These are phyloP conservation scores for Thermothielavioides terrestris DNA, from an alignment of 495 filamentous ascomycete genomes.

Conservation along the genomic window DNA sequence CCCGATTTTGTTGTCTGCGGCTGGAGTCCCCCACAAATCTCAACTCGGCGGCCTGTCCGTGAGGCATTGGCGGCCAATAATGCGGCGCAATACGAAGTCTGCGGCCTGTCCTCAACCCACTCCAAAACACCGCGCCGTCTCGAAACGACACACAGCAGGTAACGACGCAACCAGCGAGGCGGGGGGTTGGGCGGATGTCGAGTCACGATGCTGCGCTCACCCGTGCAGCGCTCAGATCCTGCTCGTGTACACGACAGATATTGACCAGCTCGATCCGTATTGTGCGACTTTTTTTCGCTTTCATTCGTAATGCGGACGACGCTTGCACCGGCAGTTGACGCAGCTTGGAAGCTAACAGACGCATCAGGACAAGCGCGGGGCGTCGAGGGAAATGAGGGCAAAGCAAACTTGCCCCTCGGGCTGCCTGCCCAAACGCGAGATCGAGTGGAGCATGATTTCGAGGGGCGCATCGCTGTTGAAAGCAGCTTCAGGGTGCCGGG, in stretches of 20 bases:
- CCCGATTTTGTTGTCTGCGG: not conserved
- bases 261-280: too few relatives aligned
- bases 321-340: not conserved
- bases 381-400: not conserved
- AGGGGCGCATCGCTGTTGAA: too few relatives aligned
- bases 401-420: not conserved
- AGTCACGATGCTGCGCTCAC: not conserved
- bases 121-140: too few relatives aligned
- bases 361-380: not conserved
- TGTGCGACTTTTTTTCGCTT: too few relatives aligned
- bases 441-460: not conserved
- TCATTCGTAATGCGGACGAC: too few relatives aligned
- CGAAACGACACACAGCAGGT: too few relatives aligned
- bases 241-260: too few relatives aligned
- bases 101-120: too few relatives aligned
- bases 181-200: not conserved
- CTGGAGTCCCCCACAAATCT: not conserved
- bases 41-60: not conserved
- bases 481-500: too few relatives aligned
- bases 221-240: not conserved
- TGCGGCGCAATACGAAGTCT: not conserved
- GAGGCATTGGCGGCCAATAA: constrained; percentile 1
- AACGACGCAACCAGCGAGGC: too few relatives aligned
- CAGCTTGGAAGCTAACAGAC: not conserved
- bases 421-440: not conserved